Evolutionary conservation across 495 filamentous ascomycete genomes (phyloP).

Genomic region (Physcia stellaris): DNA sequence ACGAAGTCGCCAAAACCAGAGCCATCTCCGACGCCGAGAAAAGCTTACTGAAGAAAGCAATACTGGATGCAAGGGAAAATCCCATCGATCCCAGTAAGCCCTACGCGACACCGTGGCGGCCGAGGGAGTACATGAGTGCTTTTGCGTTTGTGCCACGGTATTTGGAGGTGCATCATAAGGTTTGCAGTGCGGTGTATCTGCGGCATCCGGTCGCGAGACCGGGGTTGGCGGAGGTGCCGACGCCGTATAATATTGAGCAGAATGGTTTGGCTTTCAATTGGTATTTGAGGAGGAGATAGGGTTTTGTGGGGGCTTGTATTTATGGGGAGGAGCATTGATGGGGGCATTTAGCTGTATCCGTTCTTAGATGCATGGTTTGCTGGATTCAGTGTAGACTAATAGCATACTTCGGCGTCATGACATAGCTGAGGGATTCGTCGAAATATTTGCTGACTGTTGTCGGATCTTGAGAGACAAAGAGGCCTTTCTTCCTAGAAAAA

Average conservation of each 20-base stretch:
- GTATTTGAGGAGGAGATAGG: slow-evolving; percentile 76
- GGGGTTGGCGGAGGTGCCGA: slow-evolving; percentile 78
- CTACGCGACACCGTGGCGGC: slow-evolving; percentile 82
- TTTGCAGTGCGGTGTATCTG: slow-evolving; percentile 90
- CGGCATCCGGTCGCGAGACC: slow-evolving; percentile 88
- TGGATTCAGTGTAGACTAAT: no score
- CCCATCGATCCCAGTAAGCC: slow-evolving; percentile 64
- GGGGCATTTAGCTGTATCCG: no score
- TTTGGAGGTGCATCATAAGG: slow-evolving; percentile 91
- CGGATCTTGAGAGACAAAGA: no score
- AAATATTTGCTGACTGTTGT: no score
- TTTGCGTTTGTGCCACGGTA: slow-evolving; percentile 94
- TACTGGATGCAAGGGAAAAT: slow-evolving; percentile 51
- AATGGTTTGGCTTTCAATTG: slow-evolving; percentile 77
- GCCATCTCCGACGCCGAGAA: slow-evolving; percentile 19
- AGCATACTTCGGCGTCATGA: no score
- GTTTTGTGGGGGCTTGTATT: not conserved
- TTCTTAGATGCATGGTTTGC: no score
- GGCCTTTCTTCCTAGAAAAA: no score
- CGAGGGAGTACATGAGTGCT: slow-evolving; percentile 72
- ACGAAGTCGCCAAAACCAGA: slow-evolving; percentile 6
- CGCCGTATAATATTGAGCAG: slow-evolving; percentile 53
- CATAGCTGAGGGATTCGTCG: no score
- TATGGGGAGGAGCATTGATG: no score
- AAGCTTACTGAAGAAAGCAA: slow-evolving; percentile 28